Conservation (phyloP, 805 yeast species). For the Ogataea degrootiae region DNA sequence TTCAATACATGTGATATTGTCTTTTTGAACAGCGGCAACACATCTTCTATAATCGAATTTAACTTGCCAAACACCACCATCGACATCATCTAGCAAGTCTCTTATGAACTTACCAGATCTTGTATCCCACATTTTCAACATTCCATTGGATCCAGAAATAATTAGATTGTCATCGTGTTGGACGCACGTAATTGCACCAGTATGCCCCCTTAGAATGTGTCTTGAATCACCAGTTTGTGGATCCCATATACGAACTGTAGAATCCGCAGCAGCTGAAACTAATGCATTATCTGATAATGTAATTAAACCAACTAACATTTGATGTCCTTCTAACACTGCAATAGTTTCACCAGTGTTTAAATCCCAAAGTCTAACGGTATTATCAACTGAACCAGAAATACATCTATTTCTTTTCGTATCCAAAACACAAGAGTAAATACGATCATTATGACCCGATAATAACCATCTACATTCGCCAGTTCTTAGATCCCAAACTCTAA, state of each 20-base stretch:
- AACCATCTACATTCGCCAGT: slow-evolving; percentile 70
- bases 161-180: slow-evolving; percentile 81
- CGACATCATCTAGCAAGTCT: slow-evolving; percentile 66
- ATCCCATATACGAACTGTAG: slow-evolving; percentile 89
- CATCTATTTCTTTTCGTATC: slow-evolving; percentile 75
- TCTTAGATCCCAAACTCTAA: slow-evolving; percentile 87
- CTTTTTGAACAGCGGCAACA: slow-evolving; percentile 81
- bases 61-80: slow-evolving; percentile 94
- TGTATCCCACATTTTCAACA: slow-evolving; percentile 84
- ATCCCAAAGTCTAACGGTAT: slow-evolving; percentile 87
- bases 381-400: slow-evolving; percentile 88
- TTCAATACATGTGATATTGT: slow-evolving; percentile 71
- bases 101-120: slow-evolving; percentile 70
- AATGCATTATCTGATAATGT: slow-evolving; percentile 70
- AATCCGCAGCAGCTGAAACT: slow-evolving; percentile 95
- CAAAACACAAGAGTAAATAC: slow-evolving; percentile 83
- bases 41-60: slow-evolving; percentile 78
- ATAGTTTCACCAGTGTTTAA: slow-evolving; percentile 67
- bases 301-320: slow-evolving; percentile 82
- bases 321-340: slow-evolving; percentile 77
- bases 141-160: slow-evolving; percentile 84
- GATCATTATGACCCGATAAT: slow-evolving; percentile 78
- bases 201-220: slow-evolving; percentile 73
- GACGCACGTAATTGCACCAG: slow-evolving; percentile 87
- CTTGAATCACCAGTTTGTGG: slow-evolving; percentile 66